Evolutionary conservation across 2,329 filamentous ascomycete species (phyloP).

Genomic region (Cladosporium colombiae): DNA sequence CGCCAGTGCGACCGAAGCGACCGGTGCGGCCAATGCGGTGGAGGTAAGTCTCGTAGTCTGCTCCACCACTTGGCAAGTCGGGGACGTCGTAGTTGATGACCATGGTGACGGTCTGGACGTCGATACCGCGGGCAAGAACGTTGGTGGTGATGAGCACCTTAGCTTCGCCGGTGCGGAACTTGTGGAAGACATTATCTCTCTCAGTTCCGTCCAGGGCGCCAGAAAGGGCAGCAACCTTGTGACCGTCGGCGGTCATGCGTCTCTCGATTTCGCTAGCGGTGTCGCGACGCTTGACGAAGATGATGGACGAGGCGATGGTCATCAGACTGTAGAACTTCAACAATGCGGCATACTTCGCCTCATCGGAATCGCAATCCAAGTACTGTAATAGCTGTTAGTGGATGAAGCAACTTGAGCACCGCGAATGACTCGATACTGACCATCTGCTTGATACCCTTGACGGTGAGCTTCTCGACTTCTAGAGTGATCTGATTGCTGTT

Average conservation of each 20-base stretch:
- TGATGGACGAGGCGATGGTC: slow-evolving; percentile 95
- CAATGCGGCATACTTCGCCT: slow-evolving; percentile 83
- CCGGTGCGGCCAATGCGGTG: slow-evolving; percentile 97
- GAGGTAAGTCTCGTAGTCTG: slow-evolving; percentile 93
- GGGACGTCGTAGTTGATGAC: slow-evolving; percentile 87
- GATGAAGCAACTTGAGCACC: not conserved
- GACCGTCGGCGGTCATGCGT: slow-evolving; percentile 84
- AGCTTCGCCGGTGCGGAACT: slow-evolving; percentile 81
- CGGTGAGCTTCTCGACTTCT: slow-evolving; percentile 86
- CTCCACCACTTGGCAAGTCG: slow-evolving; percentile 61
- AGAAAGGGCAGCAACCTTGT: slow-evolving; percentile 87
- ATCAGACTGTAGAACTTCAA: slow-evolving; percentile 94
- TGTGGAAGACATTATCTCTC: slow-evolving; percentile 80
- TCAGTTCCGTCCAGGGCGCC: slow-evolving; percentile 81
- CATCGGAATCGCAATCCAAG: slow-evolving; percentile 82
- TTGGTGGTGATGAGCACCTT: slow-evolving; percentile 99
- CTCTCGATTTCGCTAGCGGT: slow-evolving; percentile 83
- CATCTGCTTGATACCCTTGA: slow-evolving; percentile 96
- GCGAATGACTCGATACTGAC: not conserved
- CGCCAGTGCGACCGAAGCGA: slow-evolving; percentile 93
- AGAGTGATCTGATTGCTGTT: slow-evolving; percentile 84
- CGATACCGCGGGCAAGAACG: slow-evolving; percentile 92
- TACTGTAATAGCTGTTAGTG: slow-evolving; percentile 48
- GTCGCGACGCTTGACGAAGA: slow-evolving; percentile 92
- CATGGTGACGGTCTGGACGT: slow-evolving; percentile 88